phyloP scores from a whole-genome alignment of 129 eudicot genomes.

The Saposhnikovia divaricata region DNA sequence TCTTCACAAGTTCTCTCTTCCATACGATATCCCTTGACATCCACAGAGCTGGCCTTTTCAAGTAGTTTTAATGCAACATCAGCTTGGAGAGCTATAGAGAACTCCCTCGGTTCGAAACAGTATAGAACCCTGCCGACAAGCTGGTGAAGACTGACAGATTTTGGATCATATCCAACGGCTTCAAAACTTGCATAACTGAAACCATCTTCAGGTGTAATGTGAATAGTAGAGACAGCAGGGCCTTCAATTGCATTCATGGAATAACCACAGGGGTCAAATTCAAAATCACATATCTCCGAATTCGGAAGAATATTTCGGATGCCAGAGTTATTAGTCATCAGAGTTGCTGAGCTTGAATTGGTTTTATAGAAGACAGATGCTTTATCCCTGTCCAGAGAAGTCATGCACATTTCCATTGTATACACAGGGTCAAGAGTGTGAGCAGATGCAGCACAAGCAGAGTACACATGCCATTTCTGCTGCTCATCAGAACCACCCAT shows the following conservation, averaged over 20 bases:
- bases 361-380: slow-evolving; percentile 78
- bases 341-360: slow-evolving; percentile 34
- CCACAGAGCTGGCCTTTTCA: slow-evolving; percentile 20
- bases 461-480: slow-evolving; percentile 74
- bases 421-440: slow-evolving; percentile 32
- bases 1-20: slow-evolving; percentile 49
- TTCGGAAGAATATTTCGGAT: slow-evolving; percentile 60
- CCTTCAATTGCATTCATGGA: slow-evolving; percentile 82
- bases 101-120: slow-evolving; percentile 72
- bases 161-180: slow-evolving; percentile 66
- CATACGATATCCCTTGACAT: slow-evolving; percentile 38
- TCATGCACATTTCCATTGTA: slow-evolving; percentile 93
- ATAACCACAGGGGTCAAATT: slow-evolving; percentile 96
- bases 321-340: slow-evolving; percentile 62
- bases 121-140: slow-evolving; percentile 56
- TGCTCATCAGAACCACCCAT: slow-evolving; percentile 55
- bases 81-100: slow-evolving; percentile 69
- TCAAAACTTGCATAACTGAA: slow-evolving; percentile 95
- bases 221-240: slow-evolving; percentile 64
- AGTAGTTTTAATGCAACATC: slow-evolving; percentile 27
- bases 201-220: slow-evolving; percentile 88
- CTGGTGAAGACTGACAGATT: slow-evolving; percentile 22
- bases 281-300: slow-evolving; percentile 73
- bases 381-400: slow-evolving; percentile 62
- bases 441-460: slow-evolving; percentile 48